Evolutionary conservation across 2,329 filamentous ascomycete genomes (phyloP), one percentile per base, ranked within the genome.

Genomic region (Lachnellula hyalina): DNA sequence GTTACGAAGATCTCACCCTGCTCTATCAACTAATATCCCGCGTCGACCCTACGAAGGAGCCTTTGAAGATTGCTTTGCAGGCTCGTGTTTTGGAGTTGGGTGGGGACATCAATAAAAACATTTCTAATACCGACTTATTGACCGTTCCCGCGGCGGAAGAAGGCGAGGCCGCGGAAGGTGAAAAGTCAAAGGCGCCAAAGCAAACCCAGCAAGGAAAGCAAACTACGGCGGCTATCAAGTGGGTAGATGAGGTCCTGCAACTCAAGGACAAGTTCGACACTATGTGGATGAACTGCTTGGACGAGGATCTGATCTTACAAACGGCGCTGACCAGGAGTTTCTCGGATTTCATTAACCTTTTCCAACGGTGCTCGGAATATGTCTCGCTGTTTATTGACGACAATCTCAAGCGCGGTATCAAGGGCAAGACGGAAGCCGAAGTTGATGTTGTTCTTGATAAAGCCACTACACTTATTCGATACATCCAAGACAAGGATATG

Each of bases 301-400:
- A 79, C 21, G 78, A 81, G 44, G 92, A 97, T 65, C 79, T 90
- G 40, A 78, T 84, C 7, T 76, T 99, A 15, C 89, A 96, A 65
- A 89, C 87, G 1, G 85, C 90, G 0, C 77, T 97, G 25, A 92
- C 90, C 1, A 86, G 86, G 67, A 96, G 91, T 67, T 96, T 96
- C 65, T 81, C 89, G 1, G 87, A 95, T 15, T 96, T 97, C 65
- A 96, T 99, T 77, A 97, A 96, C 69, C 74, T 84, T n/a, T 96
- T 96, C 67, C 72, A 77, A 14, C 85, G 92, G 59, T 87, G 88
- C 63, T 90, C 93, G 1, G 94, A 99, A 68, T 96, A 90, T 68
- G 87, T 97, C 5, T 99, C 94, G 0, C 79, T 99, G 0, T 99
- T 96, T 72, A 96, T 99, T 55, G 94, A 99, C 65, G 93, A 97